A percentile compares a stretch with the other conserved stretches of the same genome.
Evolutionary conservation across 805 yeast species (phyloP).

Genomic region (Maudiozyma saulgeensis): DNA sequence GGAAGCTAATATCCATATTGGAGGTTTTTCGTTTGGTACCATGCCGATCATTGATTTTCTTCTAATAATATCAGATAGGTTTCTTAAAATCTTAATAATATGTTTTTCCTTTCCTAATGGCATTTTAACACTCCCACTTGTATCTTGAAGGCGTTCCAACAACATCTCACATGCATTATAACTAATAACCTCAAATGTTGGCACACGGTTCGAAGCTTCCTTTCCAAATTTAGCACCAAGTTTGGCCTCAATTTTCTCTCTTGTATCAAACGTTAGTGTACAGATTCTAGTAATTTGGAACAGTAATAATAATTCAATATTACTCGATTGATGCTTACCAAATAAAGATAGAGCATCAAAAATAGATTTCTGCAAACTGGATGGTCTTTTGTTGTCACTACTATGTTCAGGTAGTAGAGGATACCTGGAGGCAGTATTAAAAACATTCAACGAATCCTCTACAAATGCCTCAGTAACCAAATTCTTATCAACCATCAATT

Average conservation of each 20-base stretch:
- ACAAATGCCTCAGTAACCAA: conserved; percentile 30
- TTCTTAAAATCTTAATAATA: conserved; percentile 36
- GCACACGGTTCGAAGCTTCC: conserved; percentile 35
- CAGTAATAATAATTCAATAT: conserved; percentile 37
- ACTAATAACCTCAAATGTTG: conserved; percentile 56
- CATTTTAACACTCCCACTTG: conserved; percentile 2
- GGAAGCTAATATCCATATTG: conserved; percentile 50
- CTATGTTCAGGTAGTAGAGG: conserved; percentile 57
- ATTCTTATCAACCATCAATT: conserved; percentile 27
- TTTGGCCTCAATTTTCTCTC: conserved; percentile 48
- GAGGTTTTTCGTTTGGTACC: conserved; percentile 11
- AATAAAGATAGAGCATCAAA: conserved; percentile 37
- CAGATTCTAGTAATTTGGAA: conserved; percentile 46
- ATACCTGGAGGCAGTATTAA: conserved; percentile 60
- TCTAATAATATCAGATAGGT: conserved; percentile 44
- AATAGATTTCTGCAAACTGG: conserved; percentile 56
- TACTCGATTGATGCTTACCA: conserved; percentile 24
- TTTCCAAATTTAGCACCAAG: conserved; percentile 32
- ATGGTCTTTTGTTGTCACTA: conserved; percentile 45
- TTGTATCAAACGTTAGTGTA: conserved; percentile 51
- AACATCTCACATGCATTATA: conserved; percentile 37
- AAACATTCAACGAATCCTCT: conserved; percentile 44
- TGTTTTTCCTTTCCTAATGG: conserved; percentile 36
- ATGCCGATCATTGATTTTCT: conserved; percentile 31
- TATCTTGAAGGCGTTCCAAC: conserved; percentile 26